These are phyloP conservation scores for Penicillium canariense DNA, from an alignment of 495 filamentous ascomycete species.

Conservation along the genomic window DNA sequence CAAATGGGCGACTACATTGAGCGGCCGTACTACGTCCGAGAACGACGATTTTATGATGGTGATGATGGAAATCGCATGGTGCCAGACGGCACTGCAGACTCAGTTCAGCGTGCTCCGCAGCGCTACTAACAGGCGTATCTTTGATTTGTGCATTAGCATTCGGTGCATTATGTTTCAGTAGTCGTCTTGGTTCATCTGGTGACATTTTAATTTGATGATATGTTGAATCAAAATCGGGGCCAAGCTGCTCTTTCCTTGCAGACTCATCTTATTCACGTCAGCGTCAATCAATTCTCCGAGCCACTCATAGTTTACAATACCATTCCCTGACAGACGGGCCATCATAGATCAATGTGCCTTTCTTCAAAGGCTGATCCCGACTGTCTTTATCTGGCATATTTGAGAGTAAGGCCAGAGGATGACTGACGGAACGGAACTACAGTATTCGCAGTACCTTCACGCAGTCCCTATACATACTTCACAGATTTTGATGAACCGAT, in stretches of 20 bases:
- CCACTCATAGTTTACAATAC: not conserved
- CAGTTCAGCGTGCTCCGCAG: constrained; percentile 32
- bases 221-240: not conserved
- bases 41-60: constrained; percentile 40
- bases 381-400: too few species aligned
- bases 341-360: too few species aligned
- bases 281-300: not conserved
- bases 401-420: too few species aligned
- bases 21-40: constrained; percentile 40
- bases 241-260: not conserved
- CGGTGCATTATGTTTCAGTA: not conserved
- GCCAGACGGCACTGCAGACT: constrained; percentile 29
- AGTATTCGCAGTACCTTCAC: too few species aligned
- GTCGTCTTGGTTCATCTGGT: not conserved
- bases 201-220: not conserved
- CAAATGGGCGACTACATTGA: constrained; percentile 43
- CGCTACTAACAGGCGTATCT: constrained; percentile 21
- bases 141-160: constrained; percentile 8
- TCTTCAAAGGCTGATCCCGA: not conserved
- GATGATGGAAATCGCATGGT: constrained; percentile 33
- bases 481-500: too few species aligned
- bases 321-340: not conserved
- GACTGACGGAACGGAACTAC: too few species aligned
- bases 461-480: too few species aligned
- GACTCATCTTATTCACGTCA: not conserved